These are phyloP conservation scores for Metschnikowia noctiluminum DNA, from an alignment of 805 yeast species.

Conservation along the genomic window DNA sequence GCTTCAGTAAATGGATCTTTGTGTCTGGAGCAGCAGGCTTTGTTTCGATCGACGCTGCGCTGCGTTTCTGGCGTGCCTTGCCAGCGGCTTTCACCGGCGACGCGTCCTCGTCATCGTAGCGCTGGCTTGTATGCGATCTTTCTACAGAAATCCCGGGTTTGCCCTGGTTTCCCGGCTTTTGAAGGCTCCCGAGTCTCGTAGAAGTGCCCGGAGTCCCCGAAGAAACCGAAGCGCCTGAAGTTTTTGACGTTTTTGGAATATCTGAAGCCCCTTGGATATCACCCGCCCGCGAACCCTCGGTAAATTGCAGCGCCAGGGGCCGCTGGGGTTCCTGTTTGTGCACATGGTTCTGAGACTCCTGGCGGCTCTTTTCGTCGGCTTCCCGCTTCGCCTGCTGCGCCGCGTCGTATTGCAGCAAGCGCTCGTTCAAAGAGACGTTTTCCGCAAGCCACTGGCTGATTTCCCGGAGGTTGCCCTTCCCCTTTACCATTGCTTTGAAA, in stretches of 20 bases:
- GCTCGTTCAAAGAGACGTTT: constrained; percentile 19
- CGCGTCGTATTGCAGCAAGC: constrained; percentile 14
- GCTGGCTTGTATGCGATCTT: not conserved
- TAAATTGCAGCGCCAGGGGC: not conserved
- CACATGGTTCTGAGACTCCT: not conserved
- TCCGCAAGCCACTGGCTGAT: constrained; percentile 37
- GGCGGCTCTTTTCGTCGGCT: constrained; percentile 3
- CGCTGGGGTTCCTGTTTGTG: not conserved
- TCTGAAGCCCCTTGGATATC: too few relatives aligned
- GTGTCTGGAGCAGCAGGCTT: constrained; percentile 22
- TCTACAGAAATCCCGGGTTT: not conserved
- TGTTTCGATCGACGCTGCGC: constrained; percentile 7
- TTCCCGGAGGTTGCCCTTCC: constrained; percentile 40
- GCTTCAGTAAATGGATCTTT: constrained; percentile 38
- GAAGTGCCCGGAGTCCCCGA: too few relatives aligned
- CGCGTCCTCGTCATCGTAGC: constrained; percentile 32
- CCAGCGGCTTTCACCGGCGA: constrained; percentile 36
- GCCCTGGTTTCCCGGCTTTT: too few relatives aligned
- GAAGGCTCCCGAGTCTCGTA: too few relatives aligned
- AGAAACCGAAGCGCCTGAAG: too few relatives aligned
- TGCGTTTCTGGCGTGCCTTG: constrained; percentile 26
- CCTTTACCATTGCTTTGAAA: constrained; percentile 41
- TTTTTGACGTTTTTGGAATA: too few relatives aligned
- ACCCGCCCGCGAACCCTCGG: too few relatives aligned
- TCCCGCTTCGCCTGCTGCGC: constrained; percentile 8